A percentile compares a stretch with the other conserved stretches of the same genome.
phyloP scores from a whole-genome alignment of 805 yeast species.

The Yarrowia keelungensis region DNA sequence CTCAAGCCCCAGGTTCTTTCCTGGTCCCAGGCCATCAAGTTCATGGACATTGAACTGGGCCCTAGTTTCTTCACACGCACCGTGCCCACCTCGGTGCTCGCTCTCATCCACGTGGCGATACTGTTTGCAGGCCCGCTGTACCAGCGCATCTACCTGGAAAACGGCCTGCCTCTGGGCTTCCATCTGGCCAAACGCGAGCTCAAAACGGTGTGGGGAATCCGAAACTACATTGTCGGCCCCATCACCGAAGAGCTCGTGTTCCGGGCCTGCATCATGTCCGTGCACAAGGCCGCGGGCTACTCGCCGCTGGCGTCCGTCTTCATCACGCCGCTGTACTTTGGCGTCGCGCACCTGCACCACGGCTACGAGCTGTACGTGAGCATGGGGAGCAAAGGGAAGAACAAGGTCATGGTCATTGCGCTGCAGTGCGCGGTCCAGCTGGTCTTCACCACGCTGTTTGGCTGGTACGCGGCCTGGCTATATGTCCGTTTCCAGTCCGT shows the following conservation, averaged over 20 bases:
- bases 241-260: slow-evolving; percentile 78
- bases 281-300: slow-evolving; percentile 45
- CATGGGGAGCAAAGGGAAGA: slow-evolving; percentile 42
- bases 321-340: slow-evolving; percentile 70
- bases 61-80: slow-evolving; percentile 12
- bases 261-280: slow-evolving; percentile 56
- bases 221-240: slow-evolving; percentile 76
- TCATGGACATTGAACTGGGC: slow-evolving; percentile 12
- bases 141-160: slow-evolving; percentile 48
- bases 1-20: slow-evolving; percentile 5
- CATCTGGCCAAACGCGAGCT: slow-evolving; percentile 30
- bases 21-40: slow-evolving; percentile 5
- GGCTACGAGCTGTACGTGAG: slow-evolving; percentile 57
- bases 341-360: slow-evolving; percentile 82
- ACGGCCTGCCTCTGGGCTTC: slow-evolving; percentile 40
- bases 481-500: slow-evolving; percentile 61
- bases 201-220: slow-evolving; percentile 40
- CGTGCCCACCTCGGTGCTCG: slow-evolving; percentile 22
- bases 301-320: slow-evolving; percentile 42
- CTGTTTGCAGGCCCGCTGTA: slow-evolving; percentile 60
- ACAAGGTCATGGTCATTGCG: slow-evolving; percentile 50
- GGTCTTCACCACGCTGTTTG: slow-evolving; percentile 72
- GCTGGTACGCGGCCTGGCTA: slow-evolving; percentile 65
- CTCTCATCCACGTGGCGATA: slow-evolving; percentile 42
- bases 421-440: slow-evolving; percentile 60